A percentile compares a stretch with the other conserved stretches of the same genome.
Evolutionary conservation across 495 filamentous ascomycete species (phyloP).

Genomic region (Xylaria scruposa): DNA sequence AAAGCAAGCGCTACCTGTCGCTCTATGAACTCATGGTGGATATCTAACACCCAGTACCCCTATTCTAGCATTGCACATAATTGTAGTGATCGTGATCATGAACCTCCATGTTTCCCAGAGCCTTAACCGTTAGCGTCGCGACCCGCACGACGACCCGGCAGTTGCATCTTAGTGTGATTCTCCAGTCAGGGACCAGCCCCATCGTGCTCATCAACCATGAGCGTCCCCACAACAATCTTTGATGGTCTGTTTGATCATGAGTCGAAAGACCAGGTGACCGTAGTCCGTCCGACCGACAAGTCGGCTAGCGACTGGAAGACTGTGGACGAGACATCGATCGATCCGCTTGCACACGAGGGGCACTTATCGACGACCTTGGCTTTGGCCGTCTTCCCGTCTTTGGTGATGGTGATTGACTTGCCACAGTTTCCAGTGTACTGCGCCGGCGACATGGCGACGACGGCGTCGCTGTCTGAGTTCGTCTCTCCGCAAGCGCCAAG

Average conservation of each 20-base stretch:
- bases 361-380: constrained; percentile 79
- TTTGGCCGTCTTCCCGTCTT: constrained; percentile 58
- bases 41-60: constrained; percentile 4
- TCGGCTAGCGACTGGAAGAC: constrained; percentile 51
- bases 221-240: background rate
- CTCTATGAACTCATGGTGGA: background rate
- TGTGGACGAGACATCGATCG: constrained; percentile 56
- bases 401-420: constrained; percentile 64
- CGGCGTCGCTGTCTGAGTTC: constrained; percentile 45
- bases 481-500: constrained; percentile 55
- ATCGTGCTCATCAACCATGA: background rate
- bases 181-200: background rate
- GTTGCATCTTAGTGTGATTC: background rate
- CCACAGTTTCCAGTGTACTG: constrained; percentile 64
- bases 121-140: constrained; percentile 9
- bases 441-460: constrained; percentile 50
- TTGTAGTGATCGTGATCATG: background rate
- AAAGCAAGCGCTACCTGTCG: background rate
- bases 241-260: background rate
- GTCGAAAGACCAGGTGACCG: constrained; percentile 44
- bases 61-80: background rate
- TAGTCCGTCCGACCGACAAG: constrained; percentile 44
- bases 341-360: constrained; percentile 60
- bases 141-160: constrained; percentile 7
- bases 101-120: background rate